Percentiles rank a stretch among this genome's conserved stretches.
Conservation (phyloP, 2,329 filamentous ascomycete genomes). For the Colletotrichum phormii region DNA sequence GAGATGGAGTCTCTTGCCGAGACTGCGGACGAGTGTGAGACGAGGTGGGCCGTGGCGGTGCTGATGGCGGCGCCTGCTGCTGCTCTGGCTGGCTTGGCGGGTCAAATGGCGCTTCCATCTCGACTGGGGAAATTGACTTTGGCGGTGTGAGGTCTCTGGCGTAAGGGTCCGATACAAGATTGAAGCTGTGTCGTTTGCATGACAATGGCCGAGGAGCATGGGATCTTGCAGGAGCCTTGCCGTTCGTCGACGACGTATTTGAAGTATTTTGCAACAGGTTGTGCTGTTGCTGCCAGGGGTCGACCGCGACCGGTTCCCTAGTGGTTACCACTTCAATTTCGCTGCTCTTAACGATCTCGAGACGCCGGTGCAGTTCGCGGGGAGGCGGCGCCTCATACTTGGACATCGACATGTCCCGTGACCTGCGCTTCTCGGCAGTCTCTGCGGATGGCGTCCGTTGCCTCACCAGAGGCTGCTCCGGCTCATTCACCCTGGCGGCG, state of each 20-base stretch:
- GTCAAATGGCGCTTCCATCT: conserved; percentile 29
- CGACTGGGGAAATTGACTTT: conserved; percentile 27
- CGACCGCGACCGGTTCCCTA: neutral
- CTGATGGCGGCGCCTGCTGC: neutral
- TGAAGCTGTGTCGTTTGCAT: conserved; percentile 29
- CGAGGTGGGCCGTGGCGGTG: conserved; percentile 1
- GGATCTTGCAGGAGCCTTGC: conserved; percentile 1
- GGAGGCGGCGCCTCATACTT: conserved; percentile 24
- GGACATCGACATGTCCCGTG: conserved; percentile 8
- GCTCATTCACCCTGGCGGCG: neutral
- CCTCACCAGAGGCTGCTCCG: conserved; percentile 2
- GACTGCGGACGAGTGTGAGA: neutral
- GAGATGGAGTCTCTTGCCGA: neutral
- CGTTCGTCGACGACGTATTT: conserved; percentile 15
- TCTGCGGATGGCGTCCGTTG: neutral
- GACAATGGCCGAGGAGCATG: conserved; percentile 16
- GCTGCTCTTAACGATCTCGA: conserved; percentile 34
- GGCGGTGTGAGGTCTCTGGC: conserved; percentile 32
- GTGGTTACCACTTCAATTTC: conserved; percentile 26
- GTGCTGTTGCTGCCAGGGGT: conserved; percentile 21
- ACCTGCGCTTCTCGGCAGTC: conserved; percentile 11
- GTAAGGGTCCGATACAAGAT: conserved; percentile 26
- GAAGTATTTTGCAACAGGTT: neutral
- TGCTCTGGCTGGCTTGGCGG: conserved; percentile 8
- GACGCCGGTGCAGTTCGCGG: conserved; percentile 28